These are phyloP conservation scores for Marchantia polymorpha DNA, from an alignment of 225 moss, liverwort and hornwort species.

Conservation along the genomic window DNA sequence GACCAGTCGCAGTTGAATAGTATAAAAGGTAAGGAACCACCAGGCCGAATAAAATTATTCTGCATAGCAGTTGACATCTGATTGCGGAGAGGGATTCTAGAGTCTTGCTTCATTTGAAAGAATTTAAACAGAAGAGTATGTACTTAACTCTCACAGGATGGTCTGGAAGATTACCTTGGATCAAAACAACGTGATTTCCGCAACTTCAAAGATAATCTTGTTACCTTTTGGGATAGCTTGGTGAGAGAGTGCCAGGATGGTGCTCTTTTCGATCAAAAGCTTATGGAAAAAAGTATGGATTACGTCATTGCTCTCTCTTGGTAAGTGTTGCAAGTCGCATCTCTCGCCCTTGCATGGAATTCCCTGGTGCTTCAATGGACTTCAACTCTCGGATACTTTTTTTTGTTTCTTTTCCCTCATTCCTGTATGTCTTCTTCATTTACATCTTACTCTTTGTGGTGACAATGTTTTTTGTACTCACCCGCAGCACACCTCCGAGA, in stretches of 20 bases:
- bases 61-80: background rate
- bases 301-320: conserved; percentile 93
- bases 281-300: conserved; percentile 99
- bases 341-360: background rate
- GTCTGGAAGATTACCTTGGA: conserved; percentile 74
- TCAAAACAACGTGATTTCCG: conserved; percentile 86
- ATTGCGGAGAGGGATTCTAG: background rate
- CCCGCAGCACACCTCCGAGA: conserved; percentile 75
- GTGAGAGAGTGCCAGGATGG: conserved; percentile 87
- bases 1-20: too few species aligned
- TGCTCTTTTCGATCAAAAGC: conserved; percentile 92
- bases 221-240: conserved; percentile 84
- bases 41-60: background rate
- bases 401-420: background rate
- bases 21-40: background rate
- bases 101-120: background rate
- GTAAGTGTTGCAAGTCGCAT: conserved; percentile 37
- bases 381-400: too few species aligned
- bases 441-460: background rate
- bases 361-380: background rate
- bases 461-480: conserved; percentile 11
- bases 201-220: conserved; percentile 75
- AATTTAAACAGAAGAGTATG: conserved; percentile 6
- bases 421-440: background rate
- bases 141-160: conserved; percentile 72